Evolutionary conservation across 306 rosid species (phyloP).

Genomic region (Cucumis hystrix): DNA sequence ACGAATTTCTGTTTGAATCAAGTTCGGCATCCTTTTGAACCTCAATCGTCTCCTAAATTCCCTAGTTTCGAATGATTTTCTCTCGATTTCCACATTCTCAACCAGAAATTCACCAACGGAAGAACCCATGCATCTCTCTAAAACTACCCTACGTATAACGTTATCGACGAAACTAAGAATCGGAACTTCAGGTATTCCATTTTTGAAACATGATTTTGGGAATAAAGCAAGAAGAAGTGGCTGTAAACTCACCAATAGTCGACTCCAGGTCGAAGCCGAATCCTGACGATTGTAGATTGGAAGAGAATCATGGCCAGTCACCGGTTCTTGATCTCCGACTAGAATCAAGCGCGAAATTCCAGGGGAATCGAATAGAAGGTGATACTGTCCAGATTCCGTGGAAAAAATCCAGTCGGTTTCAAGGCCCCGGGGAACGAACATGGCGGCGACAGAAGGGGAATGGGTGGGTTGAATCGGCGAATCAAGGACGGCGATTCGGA

Average conservation of each 20-base stretch:
- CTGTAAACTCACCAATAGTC: conserved; percentile 33
- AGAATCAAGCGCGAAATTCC: conserved; percentile 55
- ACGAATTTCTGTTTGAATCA: conserved; percentile 60
- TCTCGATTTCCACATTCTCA: conserved; percentile 67
- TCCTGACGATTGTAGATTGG: conserved; percentile 28
- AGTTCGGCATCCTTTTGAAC: conserved; percentile 79
- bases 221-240: conserved; percentile 68
- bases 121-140: conserved; percentile 39
- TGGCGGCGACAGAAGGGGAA: conserved; percentile 39
- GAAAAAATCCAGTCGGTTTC: conserved; percentile 83
- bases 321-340: conserved; percentile 27
- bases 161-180: conserved; percentile 55
- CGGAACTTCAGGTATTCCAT: conserved; percentile 54
- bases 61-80: conserved; percentile 9
- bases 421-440: conserved; percentile 62
- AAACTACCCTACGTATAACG: conserved; percentile 31
- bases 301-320: neutral
- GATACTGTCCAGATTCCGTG: conserved; percentile 57
- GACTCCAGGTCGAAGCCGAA: conserved; percentile 8
- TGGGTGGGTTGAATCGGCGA: conserved; percentile 27
- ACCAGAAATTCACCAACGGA: conserved; percentile 74
- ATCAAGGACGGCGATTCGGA: conserved; percentile 76
- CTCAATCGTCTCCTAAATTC: conserved; percentile 85
- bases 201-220: conserved; percentile 41
- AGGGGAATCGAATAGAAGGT: conserved; percentile 46